Conservation (phyloP, 768 basidiomycete genomes). For the Hygrocybe coccinea region DNA sequence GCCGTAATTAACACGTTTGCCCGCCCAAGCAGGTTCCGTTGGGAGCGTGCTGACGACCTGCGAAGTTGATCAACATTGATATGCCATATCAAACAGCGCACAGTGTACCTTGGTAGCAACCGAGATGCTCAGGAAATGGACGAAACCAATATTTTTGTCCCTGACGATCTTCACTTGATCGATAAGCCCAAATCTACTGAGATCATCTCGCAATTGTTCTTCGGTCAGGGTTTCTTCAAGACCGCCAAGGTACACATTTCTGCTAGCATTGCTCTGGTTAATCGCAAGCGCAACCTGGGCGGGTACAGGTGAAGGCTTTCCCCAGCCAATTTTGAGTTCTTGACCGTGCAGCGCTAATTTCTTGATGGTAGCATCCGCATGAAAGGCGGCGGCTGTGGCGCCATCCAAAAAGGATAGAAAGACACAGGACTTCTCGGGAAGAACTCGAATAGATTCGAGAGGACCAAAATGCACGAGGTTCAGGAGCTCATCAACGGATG, state of each 20-base stretch:
- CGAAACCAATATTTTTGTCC: constrained; percentile 99
- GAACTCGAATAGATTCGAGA: constrained; percentile 87
- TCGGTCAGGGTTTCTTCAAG: constrained; percentile 88
- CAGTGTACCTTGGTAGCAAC: constrained; percentile 84
- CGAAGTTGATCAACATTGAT: constrained; percentile 2
- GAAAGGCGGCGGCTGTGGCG: constrained; percentile 90
- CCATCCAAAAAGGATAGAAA: constrained; percentile 98
- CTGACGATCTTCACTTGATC: constrained; percentile 99
- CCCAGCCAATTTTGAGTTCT: constrained; percentile 99
- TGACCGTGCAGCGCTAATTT: constrained; percentile 90
- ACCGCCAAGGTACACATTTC: constrained; percentile 96
- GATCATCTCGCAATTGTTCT: constrained; percentile 85
- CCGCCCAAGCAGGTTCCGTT: constrained; percentile 88
- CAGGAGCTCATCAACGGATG: constrained; percentile 46
- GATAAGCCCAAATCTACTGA: constrained; percentile 89
- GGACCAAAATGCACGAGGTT: constrained; percentile 98
- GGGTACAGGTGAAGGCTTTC: constrained; percentile 87
- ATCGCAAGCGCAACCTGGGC: constrained; percentile 84
- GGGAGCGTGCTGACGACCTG: constrained; percentile 93
- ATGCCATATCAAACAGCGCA: constrained; percentile 4
- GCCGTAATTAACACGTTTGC: constrained; percentile 95
- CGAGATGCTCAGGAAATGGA: constrained; percentile 94
- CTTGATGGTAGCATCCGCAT: constrained; percentile 93
- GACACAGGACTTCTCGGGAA: constrained; percentile 95
- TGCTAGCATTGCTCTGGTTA: constrained; percentile 83